Evolutionary conservation across 805 yeast species (phyloP).

Genomic region (Kodamaea laetipori): DNA sequence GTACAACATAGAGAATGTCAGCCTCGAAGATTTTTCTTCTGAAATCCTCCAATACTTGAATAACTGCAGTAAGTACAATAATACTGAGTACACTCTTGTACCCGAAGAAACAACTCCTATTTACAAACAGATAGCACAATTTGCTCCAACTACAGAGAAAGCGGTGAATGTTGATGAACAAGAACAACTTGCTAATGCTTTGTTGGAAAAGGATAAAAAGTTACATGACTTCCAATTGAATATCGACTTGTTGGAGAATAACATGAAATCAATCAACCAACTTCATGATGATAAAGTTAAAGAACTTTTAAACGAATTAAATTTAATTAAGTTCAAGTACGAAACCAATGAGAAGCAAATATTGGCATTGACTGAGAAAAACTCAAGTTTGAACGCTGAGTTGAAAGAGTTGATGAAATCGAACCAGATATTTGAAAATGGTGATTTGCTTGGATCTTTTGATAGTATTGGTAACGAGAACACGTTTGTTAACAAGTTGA

Average conservation of each 20-base stretch:
- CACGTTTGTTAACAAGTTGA: slow-evolving; percentile 32
- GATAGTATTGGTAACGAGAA: slow-evolving; percentile 35
- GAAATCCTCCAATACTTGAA: background rate
- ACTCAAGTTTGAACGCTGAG: slow-evolving; percentile 24
- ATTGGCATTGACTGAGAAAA: slow-evolving; percentile 20
- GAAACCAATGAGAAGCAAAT: slow-evolving; percentile 23
- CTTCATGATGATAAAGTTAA: slow-evolving; percentile 30
- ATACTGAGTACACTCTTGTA: background rate
- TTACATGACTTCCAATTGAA: slow-evolving; percentile 50
- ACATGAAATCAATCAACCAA: slow-evolving; percentile 35
- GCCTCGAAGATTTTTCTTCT: slow-evolving; percentile 1
- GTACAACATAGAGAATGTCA: background rate
- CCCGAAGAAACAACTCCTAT: background rate
- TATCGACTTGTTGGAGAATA: slow-evolving; percentile 46
- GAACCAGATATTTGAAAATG: slow-evolving; percentile 17
- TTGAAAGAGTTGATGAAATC: slow-evolving; percentile 29
- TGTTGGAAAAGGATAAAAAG: slow-evolving; percentile 26
- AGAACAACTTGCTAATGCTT: slow-evolving; percentile 1
- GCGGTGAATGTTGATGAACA: background rate
- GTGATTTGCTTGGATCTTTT: slow-evolving; percentile 28
- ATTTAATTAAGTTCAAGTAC: slow-evolving; percentile 11
- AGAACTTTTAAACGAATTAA: slow-evolving; percentile 19
- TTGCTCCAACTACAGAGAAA: background rate
- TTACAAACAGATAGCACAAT: background rate
- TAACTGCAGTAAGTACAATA: background rate